Evolutionary conservation across 805 yeast species (phyloP).

Genomic region (Saturnispora quitensis): DNA sequence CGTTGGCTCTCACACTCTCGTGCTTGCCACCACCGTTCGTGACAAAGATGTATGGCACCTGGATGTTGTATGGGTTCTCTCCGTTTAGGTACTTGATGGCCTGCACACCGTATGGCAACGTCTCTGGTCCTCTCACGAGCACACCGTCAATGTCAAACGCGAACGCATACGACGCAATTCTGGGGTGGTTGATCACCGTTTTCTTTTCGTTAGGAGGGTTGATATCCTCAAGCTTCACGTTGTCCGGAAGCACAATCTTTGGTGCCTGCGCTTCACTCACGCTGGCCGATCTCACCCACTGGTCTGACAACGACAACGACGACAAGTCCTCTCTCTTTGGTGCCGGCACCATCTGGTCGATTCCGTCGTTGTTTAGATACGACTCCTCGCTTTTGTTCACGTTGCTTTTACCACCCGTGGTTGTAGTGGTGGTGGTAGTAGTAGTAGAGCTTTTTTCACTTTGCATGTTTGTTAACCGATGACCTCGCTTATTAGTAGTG

Average conservation of each 20-base stretch:
- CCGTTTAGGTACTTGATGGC: constrained; percentile 72
- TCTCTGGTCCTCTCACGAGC: constrained; percentile 72
- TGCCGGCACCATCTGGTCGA: constrained; percentile 56
- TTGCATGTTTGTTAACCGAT: background rate
- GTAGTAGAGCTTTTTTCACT: constrained; percentile 4
- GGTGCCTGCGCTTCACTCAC: constrained; percentile 33
- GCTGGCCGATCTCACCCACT: constrained; percentile 37
- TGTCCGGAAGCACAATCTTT: background rate
- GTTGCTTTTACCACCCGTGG: constrained; percentile 2
- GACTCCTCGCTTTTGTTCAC: constrained; percentile 26
- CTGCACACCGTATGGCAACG: constrained; percentile 70
- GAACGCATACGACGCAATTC: constrained; percentile 79
- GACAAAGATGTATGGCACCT: constrained; percentile 75
- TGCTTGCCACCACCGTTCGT: constrained; percentile 92
- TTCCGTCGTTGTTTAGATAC: constrained; percentile 64
- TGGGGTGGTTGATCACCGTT: constrained; percentile 51
- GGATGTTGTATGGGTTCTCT: constrained; percentile 64
- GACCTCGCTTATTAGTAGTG: background rate
- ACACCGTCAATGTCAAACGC: constrained; percentile 94
- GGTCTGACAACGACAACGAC: constrained; percentile 61
- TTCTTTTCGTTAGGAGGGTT: constrained; percentile 34
- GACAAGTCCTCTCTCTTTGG: constrained; percentile 55
- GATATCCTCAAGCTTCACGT: background rate
- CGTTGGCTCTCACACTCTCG: constrained; percentile 64
- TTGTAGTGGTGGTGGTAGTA: constrained; percentile 9